Conservation (phyloP, 2,329 filamentous ascomycete genomes). For the Calonectria naviculata region DNA sequence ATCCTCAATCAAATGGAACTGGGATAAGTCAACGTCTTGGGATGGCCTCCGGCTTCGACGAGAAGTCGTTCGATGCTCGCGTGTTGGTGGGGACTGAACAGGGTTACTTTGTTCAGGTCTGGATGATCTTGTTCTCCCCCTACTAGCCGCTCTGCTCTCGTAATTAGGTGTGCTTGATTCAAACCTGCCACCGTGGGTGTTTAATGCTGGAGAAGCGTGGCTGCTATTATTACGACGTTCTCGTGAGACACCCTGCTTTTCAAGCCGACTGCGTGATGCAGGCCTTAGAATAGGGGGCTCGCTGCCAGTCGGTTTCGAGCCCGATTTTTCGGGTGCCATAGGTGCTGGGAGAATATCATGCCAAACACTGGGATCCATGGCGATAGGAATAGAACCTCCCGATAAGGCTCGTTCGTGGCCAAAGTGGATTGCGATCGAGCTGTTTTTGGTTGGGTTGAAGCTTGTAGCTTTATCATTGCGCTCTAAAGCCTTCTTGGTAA, state of each 20-base stretch:
- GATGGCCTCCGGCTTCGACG: conserved; percentile 16
- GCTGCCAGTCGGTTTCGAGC: background rate
- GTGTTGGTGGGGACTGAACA: background rate
- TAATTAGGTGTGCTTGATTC: background rate
- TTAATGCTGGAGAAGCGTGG: background rate
- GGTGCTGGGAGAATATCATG: background rate
- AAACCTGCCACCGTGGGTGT: background rate
- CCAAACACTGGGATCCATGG: conserved; percentile 17
- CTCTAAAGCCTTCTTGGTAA: background rate
- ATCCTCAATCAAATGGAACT: conserved; percentile 36
- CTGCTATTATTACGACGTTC: background rate
- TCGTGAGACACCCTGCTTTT: background rate
- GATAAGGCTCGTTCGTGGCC: conserved; percentile 9
- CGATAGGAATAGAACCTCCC: conserved; percentile 17
- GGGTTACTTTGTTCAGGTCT: background rate
- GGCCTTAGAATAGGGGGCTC: conserved; percentile 13
- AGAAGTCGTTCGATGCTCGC: conserved; percentile 9
- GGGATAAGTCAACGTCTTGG: conserved; percentile 33
- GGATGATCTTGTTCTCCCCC: conserved; percentile 9
- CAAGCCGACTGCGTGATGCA: conserved; percentile 14
- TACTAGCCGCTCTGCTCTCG: background rate
- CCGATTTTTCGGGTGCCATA: background rate
- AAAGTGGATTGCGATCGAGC: background rate
- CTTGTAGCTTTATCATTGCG: background rate
- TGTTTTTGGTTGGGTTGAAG: background rate